These are phyloP conservation scores for Botrytis galanthina DNA, from an alignment of 2,329 filamentous ascomycete species.

Conservation along the genomic window DNA sequence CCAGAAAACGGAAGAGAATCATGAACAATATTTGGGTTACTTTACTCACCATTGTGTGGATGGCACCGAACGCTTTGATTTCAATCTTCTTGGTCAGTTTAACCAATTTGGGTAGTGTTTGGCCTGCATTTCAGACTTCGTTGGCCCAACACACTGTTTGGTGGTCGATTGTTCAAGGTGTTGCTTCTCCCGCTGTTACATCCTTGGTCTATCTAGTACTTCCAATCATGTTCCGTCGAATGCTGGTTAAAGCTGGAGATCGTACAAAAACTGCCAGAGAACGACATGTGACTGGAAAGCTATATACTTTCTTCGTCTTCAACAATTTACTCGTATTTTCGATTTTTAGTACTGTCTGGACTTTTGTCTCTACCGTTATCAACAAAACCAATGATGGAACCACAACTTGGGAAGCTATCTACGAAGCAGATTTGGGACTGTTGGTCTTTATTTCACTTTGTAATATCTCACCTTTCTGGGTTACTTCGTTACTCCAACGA, in stretches of 20 bases:
- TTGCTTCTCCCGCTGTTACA: conserved; percentile 81
- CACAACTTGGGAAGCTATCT: conserved; percentile 67
- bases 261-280: conserved; percentile 90
- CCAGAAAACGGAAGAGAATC: conserved; percentile 69
- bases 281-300: conserved; percentile 82
- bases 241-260: conserved; percentile 82
- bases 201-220: conserved; percentile 85
- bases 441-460: conserved; percentile 74
- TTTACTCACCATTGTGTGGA: conserved; percentile 79
- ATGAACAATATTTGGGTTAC: conserved; percentile 83
- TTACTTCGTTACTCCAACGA: conserved; percentile 88
- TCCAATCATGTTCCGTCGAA: conserved; percentile 84
- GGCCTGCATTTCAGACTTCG: conserved; percentile 68
- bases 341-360: conserved; percentile 80
- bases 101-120: conserved; percentile 74
- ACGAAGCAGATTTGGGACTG: conserved; percentile 59
- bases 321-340: conserved; percentile 97
- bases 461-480: conserved; percentile 84
- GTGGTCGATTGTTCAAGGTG: conserved; percentile 91
- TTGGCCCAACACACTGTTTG: conserved; percentile 61
- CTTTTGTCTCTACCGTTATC: conserved; percentile 66
- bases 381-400: conserved; percentile 53
- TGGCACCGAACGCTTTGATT: conserved; percentile 90
- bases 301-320: conserved; percentile 95
- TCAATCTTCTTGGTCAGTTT: conserved; percentile 91